Percentiles rank a stretch among this genome's conserved stretches.
phyloP scores from a whole-genome alignment of 371 early-diverging fungal genomes.

The Smittium mucronatum region DNA sequence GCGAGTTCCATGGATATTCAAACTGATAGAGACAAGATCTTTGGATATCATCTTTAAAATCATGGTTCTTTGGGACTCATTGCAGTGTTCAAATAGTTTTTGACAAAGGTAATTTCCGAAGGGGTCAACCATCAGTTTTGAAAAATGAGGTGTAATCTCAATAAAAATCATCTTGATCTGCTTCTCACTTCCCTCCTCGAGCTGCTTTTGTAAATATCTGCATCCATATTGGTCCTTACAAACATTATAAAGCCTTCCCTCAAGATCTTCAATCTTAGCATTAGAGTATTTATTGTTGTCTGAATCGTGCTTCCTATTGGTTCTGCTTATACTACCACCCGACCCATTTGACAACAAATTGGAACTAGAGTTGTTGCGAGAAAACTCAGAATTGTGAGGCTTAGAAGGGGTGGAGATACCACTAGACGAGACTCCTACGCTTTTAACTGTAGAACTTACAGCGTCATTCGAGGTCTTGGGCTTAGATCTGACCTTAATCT shows the following conservation, averaged over 20 bases:
- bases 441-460: background rate
- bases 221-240: constrained; percentile 88
- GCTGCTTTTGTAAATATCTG: constrained; percentile 67
- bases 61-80: constrained; percentile 52
- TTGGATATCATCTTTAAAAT: constrained; percentile 58
- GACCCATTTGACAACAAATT: background rate
- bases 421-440: background rate
- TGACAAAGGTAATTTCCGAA: constrained; percentile 90
- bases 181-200: constrained; percentile 57
- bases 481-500: background rate
- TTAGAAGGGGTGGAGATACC: background rate
- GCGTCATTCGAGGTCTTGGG: background rate
- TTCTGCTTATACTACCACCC: background rate
- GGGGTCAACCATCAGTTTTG: constrained; percentile 78
- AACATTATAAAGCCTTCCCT: constrained; percentile 55
- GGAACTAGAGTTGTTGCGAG: background rate
- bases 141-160: constrained; percentile 59
- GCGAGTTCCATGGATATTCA: constrained; percentile 95
- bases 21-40: constrained; percentile 59
- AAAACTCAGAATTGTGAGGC: background rate
- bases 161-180: constrained; percentile 49
- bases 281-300: constrained; percentile 1
- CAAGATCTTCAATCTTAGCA: constrained; percentile 21
- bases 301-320: background rate
- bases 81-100: constrained; percentile 67